These are phyloP conservation scores for Kuraishia hungarica DNA, from an alignment of 805 yeast species.

Conservation along the genomic window DNA sequence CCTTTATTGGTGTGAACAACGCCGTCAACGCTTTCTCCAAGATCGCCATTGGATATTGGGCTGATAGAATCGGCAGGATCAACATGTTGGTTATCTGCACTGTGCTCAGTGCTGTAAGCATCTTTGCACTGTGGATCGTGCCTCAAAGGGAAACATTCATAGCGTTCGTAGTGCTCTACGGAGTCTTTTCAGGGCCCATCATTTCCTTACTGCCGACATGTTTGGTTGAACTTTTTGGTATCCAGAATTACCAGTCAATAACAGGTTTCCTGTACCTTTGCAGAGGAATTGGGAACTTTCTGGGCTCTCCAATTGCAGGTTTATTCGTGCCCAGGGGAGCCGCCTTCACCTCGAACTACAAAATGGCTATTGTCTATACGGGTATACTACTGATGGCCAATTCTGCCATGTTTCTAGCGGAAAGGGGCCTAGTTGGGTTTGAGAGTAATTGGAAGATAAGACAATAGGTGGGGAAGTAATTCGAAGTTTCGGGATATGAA, in stretches of 20 bases:
- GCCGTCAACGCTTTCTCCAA: slow-evolving; percentile 22
- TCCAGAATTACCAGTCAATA: slow-evolving; percentile 22
- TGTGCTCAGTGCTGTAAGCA: slow-evolving; percentile 22
- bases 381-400: slow-evolving; percentile 12
- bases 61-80: slow-evolving; percentile 31
- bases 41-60: slow-evolving; percentile 26
- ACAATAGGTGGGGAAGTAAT: too few relatives aligned
- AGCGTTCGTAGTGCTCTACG: slow-evolving; percentile 24
- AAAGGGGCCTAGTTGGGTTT: not conserved
- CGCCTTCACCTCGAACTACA: slow-evolving; percentile 12
- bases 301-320: slow-evolving; percentile 29
- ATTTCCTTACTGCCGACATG: slow-evolving; percentile 25
- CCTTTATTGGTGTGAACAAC: slow-evolving; percentile 26
- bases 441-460: not conserved
- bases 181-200: slow-evolving; percentile 27
- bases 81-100: slow-evolving; percentile 32
- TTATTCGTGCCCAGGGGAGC: slow-evolving; percentile 14
- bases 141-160: slow-evolving; percentile 17
- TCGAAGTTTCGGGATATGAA: too few relatives aligned
- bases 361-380: slow-evolving; percentile 20
- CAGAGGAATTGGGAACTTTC: slow-evolving; percentile 24
- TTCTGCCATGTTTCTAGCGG: not conserved
- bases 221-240: slow-evolving; percentile 24
- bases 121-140: slow-evolving; percentile 28
- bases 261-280: slow-evolving; percentile 25